Conservation (phyloP, 2,329 filamentous ascomycete genomes). For the Rugonectria rugulosa region DNA sequence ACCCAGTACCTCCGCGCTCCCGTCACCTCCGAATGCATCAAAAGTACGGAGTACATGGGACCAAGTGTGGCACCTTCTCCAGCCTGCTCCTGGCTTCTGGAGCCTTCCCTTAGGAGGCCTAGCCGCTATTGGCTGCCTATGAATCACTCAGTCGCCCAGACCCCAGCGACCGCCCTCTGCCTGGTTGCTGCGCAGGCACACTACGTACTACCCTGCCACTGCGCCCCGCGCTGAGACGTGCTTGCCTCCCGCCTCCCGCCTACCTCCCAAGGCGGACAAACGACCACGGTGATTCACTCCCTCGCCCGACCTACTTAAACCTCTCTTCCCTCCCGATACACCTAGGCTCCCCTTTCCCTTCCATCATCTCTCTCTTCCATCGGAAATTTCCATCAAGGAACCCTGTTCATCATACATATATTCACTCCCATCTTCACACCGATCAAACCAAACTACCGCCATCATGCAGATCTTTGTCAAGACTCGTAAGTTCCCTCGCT, state of each 20-base stretch:
- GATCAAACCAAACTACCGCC: slow-evolving; percentile 44
- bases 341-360: slow-evolving; percentile 33
- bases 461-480: slow-evolving; percentile 99
- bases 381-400: slow-evolving; percentile 18
- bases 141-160: slow-evolving; percentile 47
- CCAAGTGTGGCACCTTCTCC: slow-evolving; percentile 28
- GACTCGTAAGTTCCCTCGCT: slow-evolving; percentile 74
- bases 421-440: slow-evolving; percentile 36
- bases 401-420: slow-evolving; percentile 15
- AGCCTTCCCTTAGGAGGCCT: slow-evolving; percentile 46
- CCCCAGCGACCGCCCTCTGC: slow-evolving; percentile 22
- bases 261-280: slow-evolving; percentile 25
- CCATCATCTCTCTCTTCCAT: neutral
- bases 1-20: slow-evolving; percentile 27
- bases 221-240: slow-evolving; percentile 31
- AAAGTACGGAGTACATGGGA: slow-evolving; percentile 39
- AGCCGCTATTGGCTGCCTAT: slow-evolving; percentile 42
- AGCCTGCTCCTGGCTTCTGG: slow-evolving; percentile 45
- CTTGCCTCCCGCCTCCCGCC: slow-evolving; percentile 43
- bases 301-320: slow-evolving; percentile 43
- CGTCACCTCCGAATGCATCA: neutral
- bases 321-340: slow-evolving; percentile 32
- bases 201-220: slow-evolving; percentile 31
- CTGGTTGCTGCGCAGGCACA: slow-evolving; percentile 27
- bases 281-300: slow-evolving; percentile 29